Evolutionary conservation across 73 alveolate species (phyloP).

Genomic region (Paramecium pentaurelia): DNA sequence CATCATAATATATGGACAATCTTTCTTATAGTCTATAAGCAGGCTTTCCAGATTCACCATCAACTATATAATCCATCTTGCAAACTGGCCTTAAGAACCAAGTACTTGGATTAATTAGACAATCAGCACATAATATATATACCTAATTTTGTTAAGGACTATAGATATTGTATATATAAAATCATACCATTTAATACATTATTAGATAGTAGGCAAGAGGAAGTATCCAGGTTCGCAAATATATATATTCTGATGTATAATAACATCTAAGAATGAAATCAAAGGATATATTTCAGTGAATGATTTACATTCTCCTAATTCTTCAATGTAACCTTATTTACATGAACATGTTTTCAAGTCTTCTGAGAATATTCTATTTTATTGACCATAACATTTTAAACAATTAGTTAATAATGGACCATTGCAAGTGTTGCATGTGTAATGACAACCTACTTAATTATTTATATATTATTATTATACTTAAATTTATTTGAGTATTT

Average conservation of each 20-base stretch:
- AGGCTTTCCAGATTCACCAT: neutral
- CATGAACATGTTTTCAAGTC: neutral
- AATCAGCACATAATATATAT: neutral
- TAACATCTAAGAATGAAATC: neutral
- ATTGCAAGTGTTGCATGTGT: neutral
- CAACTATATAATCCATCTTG: neutral
- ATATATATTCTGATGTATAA: neutral
- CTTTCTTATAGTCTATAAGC: neutral
- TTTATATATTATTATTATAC: neutral
- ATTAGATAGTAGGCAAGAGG: neutral
- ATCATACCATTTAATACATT: neutral
- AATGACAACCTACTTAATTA: neutral
- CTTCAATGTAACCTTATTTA: neutral
- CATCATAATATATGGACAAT: neutral
- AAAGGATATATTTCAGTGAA: neutral
- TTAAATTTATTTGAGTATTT: neutral
- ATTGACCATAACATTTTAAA: neutral
- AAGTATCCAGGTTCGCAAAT: neutral
- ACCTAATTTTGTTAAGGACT: neutral
- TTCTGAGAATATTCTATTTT: neutral
- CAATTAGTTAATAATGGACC: neutral
- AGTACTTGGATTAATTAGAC: neutral
- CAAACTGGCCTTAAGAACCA: neutral
- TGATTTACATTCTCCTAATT: neutral
- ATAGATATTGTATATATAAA: neutral